phyloP scores from a whole-genome alignment of 176 grass and related monocot species.

The Thalia dealbata region DNA sequence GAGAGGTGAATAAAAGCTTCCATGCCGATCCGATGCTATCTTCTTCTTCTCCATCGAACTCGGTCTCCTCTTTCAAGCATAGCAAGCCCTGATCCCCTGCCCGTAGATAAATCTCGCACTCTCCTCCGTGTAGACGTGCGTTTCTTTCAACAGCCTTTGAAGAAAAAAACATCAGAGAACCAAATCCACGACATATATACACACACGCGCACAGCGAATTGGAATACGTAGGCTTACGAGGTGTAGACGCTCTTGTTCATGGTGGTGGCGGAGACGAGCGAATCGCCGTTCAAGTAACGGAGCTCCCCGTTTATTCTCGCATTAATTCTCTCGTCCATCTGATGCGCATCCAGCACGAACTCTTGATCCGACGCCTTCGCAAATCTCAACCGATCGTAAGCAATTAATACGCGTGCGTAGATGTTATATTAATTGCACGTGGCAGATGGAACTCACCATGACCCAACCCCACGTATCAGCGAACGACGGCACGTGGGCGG shows the following conservation, averaged over 20 bases:
- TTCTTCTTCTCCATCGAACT: too few species aligned
- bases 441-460: constrained; percentile 35
- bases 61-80: not conserved
- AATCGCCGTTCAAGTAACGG: constrained; percentile 52
- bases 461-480: constrained; percentile 87
- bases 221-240: constrained; percentile 26
- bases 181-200: not conserved
- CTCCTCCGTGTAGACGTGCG: constrained; percentile 69
- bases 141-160: constrained; percentile 57
- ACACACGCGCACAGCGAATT: too few species aligned
- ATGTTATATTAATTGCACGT: too few species aligned
- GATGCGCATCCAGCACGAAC: constrained; percentile 37
- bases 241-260: constrained; percentile 62
- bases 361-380: constrained; percentile 62
- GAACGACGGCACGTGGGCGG: constrained; percentile 70
- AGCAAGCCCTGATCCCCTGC: constrained; percentile 31
- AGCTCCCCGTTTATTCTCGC: constrained; percentile 43
- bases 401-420: too few species aligned
- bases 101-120: constrained; percentile 71
- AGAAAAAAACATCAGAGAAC: not conserved
- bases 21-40: too few species aligned
- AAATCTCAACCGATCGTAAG: too few species aligned
- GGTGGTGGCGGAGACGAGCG: constrained; percentile 51
- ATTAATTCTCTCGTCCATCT: constrained; percentile 50
- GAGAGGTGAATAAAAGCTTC: too few species aligned